Evolutionary conservation across 78 protist genomes (phyloP).

Genomic region (Dictyostelium capitatum): DNA sequence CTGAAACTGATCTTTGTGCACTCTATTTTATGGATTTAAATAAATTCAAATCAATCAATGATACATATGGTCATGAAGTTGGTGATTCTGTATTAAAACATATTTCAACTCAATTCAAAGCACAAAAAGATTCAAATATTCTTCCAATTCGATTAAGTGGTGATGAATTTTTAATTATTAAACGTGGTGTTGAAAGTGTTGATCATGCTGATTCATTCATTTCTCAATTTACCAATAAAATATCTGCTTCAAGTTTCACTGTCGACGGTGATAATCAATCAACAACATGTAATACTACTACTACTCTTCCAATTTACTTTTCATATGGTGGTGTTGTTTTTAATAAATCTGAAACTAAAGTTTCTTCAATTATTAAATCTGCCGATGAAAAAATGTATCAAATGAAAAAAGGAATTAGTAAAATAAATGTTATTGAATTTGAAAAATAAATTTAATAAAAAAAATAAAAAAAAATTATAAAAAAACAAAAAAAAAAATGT

Average conservation of each 20-base stretch:
- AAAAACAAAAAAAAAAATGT: not conserved
- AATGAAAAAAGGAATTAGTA: slow-evolving; percentile 50
- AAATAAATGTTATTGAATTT: not conserved
- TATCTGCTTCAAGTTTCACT: slow-evolving; percentile 3
- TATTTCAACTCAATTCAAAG: slow-evolving; percentile 26
- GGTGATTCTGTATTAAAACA: slow-evolving; percentile 57
- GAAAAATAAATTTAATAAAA: not conserved
- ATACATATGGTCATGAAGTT: slow-evolving; percentile 67
- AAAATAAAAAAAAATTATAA: not conserved
- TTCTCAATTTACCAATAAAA: not conserved
- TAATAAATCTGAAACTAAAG: slow-evolving; percentile 37
- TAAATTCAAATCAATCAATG: slow-evolving; percentile 68
- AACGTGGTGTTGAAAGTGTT: slow-evolving; percentile 19
- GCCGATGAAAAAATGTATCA: slow-evolving; percentile 77
- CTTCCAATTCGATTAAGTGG: slow-evolving; percentile 75
- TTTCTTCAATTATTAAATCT: slow-evolving; percentile 23
- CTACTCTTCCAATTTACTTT: not conserved
- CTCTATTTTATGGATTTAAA: slow-evolving; percentile 58
- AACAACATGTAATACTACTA: not conserved
- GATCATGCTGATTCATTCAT: slow-evolving; percentile 47
- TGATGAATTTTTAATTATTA: slow-evolving; percentile 67
- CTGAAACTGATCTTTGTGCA: slow-evolving; percentile 32
- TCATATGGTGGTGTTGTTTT: slow-evolving; percentile 71
- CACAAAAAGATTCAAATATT: not conserved
- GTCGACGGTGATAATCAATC: not conserved